Evolutionary conservation across 768 basidiomycete genomes (phyloP).

Genomic region (Mycena filopes): DNA sequence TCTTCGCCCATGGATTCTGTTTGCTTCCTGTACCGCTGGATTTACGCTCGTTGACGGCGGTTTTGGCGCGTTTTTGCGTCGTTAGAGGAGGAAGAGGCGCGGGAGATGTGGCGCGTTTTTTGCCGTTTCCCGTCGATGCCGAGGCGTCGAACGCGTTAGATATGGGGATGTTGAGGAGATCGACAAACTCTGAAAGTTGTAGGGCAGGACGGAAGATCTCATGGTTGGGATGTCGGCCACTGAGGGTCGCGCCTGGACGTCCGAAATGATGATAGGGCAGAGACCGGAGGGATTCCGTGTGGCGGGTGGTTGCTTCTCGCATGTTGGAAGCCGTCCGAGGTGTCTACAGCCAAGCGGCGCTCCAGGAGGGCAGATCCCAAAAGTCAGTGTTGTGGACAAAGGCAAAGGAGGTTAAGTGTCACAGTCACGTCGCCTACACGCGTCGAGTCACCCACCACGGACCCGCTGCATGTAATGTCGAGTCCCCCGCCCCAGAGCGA

Average conservation of each 20-base stretch:
- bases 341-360: too few species aligned
- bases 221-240: not conserved
- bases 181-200: slow-evolving; percentile 37
- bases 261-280: slow-evolving; percentile 11
- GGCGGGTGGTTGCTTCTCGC: slow-evolving; percentile 26
- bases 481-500: slow-evolving; percentile 44
- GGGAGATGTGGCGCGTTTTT: slow-evolving; percentile 30
- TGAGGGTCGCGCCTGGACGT: too few species aligned
- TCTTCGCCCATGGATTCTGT: slow-evolving; percentile 6
- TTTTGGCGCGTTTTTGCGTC: slow-evolving; percentile 27
- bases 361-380: not conserved
- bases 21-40: not conserved
- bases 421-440: slow-evolving; percentile 2
- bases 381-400: slow-evolving; percentile 1
- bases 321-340: slow-evolving; percentile 3
- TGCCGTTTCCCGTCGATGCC: slow-evolving; percentile 25
- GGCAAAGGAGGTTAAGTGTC: not conserved
- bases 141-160: slow-evolving; percentile 29
- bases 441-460: not conserved
- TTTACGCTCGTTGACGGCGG: not conserved
- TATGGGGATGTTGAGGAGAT: slow-evolving; percentile 35
- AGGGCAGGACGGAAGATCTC: slow-evolving; percentile 38
- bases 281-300: slow-evolving; percentile 25
- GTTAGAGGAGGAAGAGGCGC: not conserved
- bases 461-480: slow-evolving; percentile 31